Base-by-base conservation (phyloP, 805 yeast species). In the Lipomyces sp. region DNA sequence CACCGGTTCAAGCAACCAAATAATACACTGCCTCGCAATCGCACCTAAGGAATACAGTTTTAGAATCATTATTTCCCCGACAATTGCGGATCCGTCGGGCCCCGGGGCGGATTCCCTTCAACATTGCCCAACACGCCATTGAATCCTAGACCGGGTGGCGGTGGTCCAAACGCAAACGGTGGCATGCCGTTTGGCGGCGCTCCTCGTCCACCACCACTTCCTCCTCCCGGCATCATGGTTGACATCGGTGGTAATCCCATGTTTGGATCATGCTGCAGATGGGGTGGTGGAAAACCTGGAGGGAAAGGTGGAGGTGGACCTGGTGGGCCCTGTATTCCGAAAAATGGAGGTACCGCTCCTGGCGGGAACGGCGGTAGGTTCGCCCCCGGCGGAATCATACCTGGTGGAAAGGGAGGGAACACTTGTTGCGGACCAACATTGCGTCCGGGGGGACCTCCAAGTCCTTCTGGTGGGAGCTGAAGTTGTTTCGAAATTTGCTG, bases 221-320 rank as follows among this genome's bases (percentile, higher is more conserved):
- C 18, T 15, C 29, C 48, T 10, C 48, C 48, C n/a, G 59, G 59
- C 6, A 57, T 32, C 50, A 57, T 57, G 4, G 15, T 45, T 24
- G 53, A 33, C 18, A 57, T n/a, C 0, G 59, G 51, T 24, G 48
- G 33, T 30, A 57, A 18, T 11, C 59, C 59, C 30, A 51, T 7
- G 24, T 24, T 50, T 30, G 35, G 30, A 8, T 53, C 50, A 24
- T 60, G 63, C 18, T n/a, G 63, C 32, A 53, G 29, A 48, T 15
- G 63, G 7, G 64, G 53, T 30, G 35, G 54, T 24, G 24, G 57
- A 51, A 50, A n/a, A 7, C 67, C 67, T 34, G 69, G 60, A 7
- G 57, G 63, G 39, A 59, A 58, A 33, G 66, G 63, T n/a, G 68
- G 68, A 33, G 65, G 68, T 1, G 60, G 63, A 30, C 64, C 65